Conservation (phyloP, 2,329 filamentous ascomycete species). For the Arthrocladium fulminans region DNA sequence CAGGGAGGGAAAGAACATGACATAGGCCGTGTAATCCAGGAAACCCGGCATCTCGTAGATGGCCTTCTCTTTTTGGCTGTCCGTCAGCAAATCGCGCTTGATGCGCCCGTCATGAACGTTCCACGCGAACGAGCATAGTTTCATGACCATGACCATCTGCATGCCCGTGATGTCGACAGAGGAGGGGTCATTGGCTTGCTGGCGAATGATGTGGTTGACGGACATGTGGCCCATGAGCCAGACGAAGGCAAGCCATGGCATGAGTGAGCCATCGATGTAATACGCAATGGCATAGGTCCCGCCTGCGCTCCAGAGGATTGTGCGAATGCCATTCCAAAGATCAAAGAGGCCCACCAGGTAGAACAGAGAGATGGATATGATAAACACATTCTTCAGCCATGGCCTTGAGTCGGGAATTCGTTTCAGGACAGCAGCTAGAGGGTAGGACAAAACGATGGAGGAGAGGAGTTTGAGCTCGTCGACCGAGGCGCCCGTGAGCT, state of each 20-base stretch:
- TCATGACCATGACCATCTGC: conserved; percentile 98
- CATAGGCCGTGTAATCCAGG: conserved; percentile 79
- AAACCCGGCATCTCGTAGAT: conserved; percentile 64
- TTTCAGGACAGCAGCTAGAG: conserved; percentile 79
- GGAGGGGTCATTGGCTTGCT: conserved; percentile 57
- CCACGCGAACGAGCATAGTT: conserved; percentile 93
- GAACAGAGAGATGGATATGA: conserved; percentile 70
- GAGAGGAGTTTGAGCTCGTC: conserved; percentile 81
- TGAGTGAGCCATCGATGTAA: conserved; percentile 76
- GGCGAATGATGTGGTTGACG: conserved; percentile 74
- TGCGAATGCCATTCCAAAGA: conserved; percentile 75
- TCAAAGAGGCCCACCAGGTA: conserved; percentile 91
- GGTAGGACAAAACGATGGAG: conserved; percentile 86
- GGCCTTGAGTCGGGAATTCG: conserved; percentile 78
- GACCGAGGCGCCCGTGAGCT: conserved; percentile 51
- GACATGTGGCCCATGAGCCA: conserved; percentile 97
- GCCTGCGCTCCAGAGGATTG: conserved; percentile 67
- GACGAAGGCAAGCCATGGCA: conserved; percentile 94
- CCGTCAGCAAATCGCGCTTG: conserved; percentile 68
- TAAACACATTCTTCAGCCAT: conserved; percentile 79
- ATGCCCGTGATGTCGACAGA: conserved; percentile 80
- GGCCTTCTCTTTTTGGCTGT: conserved; percentile 74
- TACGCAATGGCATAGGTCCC: conserved; percentile 77
- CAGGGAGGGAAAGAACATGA: conserved; percentile 88
- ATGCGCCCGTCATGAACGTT: conserved; percentile 89